Percentiles rank a stretch among this genome's conserved stretches.
These are phyloP conservation scores for Camellia granthamiana DNA, from an alignment of 148 eudicot genomes.

Conservation along the genomic window DNA sequence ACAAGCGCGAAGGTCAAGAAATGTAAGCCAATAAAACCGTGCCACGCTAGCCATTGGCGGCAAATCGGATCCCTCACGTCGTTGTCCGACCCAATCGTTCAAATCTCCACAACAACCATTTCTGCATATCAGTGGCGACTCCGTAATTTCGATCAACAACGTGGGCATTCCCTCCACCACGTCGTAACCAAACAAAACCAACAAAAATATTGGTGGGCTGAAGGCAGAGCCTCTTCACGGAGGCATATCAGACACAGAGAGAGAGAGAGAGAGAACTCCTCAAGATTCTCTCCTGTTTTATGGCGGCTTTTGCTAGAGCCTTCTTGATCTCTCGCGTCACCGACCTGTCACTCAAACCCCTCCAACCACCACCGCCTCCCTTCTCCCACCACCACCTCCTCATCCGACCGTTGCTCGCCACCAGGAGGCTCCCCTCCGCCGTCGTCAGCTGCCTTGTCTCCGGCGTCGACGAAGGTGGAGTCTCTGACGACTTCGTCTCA, in stretches of 20 bases:
- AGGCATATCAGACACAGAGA: neutral
- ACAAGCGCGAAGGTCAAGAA: no score
- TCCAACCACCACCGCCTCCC: slow-evolving; percentile 24
- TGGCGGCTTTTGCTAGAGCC: slow-evolving; percentile 54
- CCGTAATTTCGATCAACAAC: slow-evolving; percentile 14
- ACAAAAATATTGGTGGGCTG: neutral
- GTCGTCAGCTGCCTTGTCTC: slow-evolving; percentile 47
- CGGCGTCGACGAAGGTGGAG: slow-evolving; percentile 69
- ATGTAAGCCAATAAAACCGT: no score
- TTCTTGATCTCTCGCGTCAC: slow-evolving; percentile 21
- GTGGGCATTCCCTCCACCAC: neutral
- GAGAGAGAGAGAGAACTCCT: neutral
- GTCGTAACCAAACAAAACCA: neutral
- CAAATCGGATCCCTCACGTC: no score
- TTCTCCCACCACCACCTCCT: slow-evolving; percentile 4
- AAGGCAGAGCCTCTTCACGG: neutral
- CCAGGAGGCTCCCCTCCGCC: slow-evolving; percentile 14
- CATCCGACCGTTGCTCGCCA: neutral
- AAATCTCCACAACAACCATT: no score
- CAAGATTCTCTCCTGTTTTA: slow-evolving; percentile 12
- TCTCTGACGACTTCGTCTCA: slow-evolving; percentile 58
- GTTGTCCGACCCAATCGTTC: no score
- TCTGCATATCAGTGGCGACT: slow-evolving; percentile 21
- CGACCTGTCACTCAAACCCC: slow-evolving; percentile 36
- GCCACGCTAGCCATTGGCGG: no score